Evolutionary conservation across 257 asterid species (phyloP).

Genomic region (Solanum pinnatisectum): DNA sequence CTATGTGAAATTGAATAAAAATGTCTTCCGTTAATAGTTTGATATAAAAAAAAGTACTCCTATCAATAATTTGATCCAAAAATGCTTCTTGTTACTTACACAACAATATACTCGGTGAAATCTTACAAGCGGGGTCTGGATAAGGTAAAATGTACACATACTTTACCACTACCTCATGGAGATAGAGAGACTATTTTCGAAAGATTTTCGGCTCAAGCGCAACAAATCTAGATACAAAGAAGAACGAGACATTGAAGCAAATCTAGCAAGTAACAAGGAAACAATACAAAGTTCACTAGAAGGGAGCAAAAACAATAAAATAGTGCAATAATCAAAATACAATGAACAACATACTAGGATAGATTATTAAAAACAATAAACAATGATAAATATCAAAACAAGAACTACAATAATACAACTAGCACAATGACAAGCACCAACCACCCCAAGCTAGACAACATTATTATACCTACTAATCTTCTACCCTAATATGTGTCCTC

Average conservation of each 20-base stretch:
- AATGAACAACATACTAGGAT: neutral
- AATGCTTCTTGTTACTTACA: neutral
- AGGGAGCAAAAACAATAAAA: neutral
- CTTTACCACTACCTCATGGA: neutral
- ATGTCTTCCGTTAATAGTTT: neutral
- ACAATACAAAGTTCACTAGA: neutral
- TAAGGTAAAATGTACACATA: neutral
- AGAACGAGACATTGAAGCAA: neutral
- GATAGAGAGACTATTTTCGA: too few relatives aligned
- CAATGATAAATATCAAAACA: neutral
- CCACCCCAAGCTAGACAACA: neutral
- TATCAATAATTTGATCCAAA: neutral
- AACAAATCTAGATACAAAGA: neutral
- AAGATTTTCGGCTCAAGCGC: neutral
- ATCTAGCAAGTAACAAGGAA: neutral
- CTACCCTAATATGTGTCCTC: neutral
- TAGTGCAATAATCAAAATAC: neutral
- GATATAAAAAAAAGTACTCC: neutral
- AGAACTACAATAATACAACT: neutral
- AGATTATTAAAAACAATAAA: too few relatives aligned
- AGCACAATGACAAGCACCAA: neutral
- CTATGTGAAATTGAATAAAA: neutral
- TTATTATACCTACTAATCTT: neutral
- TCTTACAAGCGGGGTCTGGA: neutral
- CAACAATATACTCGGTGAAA: too few relatives aligned